A percentile compares a stretch with the other conserved stretches of the same genome.
phyloP scores from a whole-genome alignment of 345 rosid genomes.

The Linum tenue region DNA sequence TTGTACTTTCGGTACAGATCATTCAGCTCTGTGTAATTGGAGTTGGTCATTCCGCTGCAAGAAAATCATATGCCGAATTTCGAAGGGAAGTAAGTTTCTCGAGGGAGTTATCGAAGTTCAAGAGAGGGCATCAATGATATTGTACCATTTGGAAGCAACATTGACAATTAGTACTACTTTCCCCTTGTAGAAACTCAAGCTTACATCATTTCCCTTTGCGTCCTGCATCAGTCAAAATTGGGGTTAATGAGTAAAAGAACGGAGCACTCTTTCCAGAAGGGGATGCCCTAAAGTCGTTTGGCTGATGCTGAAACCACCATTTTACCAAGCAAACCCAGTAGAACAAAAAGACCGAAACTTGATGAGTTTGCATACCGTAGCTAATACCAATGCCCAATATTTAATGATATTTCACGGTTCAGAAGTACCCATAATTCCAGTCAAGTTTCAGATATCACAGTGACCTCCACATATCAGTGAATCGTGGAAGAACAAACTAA shows the following conservation, averaged over 20 bases:
- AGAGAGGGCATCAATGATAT: background rate
- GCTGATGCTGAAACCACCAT: background rate
- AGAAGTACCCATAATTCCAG: too few relatives aligned
- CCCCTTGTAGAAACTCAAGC: slow-evolving; percentile 20
- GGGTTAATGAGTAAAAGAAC: background rate
- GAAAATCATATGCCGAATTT: background rate
- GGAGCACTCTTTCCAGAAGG: background rate
- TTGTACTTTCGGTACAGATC: slow-evolving; percentile 21
- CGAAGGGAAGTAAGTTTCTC: background rate
- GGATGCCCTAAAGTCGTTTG: background rate
- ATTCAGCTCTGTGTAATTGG: slow-evolving; percentile 27
- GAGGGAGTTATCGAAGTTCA: background rate
- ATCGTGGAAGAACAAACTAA: background rate
- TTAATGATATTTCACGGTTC: background rate
- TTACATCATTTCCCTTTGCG: slow-evolving; percentile 18
- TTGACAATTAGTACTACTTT: slow-evolving; percentile 26
- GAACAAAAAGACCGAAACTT: background rate
- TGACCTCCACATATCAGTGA: too few relatives aligned
- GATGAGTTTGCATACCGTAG: background rate
- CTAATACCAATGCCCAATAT: background rate
- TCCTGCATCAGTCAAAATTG: slow-evolving; percentile 11
- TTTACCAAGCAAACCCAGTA: background rate
- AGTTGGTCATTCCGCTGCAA: slow-evolving; percentile 26
- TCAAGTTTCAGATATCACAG: too few relatives aligned
- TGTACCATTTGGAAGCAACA: slow-evolving; percentile 27